A percentile compares a stretch with the other conserved stretches of the same genome.
These are phyloP conservation scores for Phytophthora tubulina DNA, from an alignment of 352 stramenopile genomes.

Conservation along the genomic window DNA sequence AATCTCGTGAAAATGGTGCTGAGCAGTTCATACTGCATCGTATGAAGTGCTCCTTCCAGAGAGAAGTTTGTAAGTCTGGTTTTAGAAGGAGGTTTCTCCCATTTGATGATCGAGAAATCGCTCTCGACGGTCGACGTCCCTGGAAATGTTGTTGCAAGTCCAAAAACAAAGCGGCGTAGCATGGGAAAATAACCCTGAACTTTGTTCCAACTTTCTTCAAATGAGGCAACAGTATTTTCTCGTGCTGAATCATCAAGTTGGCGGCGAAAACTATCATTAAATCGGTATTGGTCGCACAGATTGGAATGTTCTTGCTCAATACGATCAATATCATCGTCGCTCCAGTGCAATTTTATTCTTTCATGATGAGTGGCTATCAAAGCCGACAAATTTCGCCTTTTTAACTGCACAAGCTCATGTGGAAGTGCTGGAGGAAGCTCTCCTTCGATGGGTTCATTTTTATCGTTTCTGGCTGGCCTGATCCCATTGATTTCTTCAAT, in stretches of 20 bases:
- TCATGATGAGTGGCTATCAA: background rate
- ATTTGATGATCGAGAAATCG: background rate
- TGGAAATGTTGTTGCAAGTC: background rate
- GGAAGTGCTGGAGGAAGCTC: too few species aligned
- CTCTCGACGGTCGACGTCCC: background rate
- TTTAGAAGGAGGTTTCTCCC: background rate
- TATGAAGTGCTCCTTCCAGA: background rate
- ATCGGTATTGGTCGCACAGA: background rate
- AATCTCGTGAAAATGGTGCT: too few species aligned
- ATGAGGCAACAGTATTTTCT: background rate
- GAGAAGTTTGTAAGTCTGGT: background rate
- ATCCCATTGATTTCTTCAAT: too few species aligned
- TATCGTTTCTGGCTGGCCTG: too few species aligned
- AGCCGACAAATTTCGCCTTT: background rate
- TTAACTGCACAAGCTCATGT: background rate
- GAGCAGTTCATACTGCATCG: background rate
- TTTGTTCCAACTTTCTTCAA: background rate
- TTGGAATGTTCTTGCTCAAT: conserved; percentile 3
- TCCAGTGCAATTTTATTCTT: background rate
- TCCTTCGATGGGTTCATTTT: too few species aligned
- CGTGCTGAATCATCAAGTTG: background rate
- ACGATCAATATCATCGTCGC: background rate
- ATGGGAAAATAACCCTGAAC: background rate
- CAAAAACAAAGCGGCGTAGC: background rate
- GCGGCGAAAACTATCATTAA: background rate